Base-by-base conservation (phyloP, 148 eudicot genomes). In the Cornus florida region DNA sequence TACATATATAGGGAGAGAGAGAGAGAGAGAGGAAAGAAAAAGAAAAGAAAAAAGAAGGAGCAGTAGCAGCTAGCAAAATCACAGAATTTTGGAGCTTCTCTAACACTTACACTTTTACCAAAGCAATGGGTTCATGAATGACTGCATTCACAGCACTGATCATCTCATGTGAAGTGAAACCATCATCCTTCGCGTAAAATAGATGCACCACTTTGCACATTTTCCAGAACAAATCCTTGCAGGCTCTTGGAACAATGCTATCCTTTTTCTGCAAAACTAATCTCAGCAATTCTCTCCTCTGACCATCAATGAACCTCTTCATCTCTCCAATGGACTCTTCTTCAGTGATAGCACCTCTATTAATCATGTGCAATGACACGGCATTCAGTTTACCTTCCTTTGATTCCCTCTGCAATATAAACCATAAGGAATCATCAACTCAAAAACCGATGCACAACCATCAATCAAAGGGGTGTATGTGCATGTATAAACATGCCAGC, bases 151-250 rank as follows among this genome's bases (percentile, higher is more conserved):
- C 91, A 48, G 79, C 79, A 66, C 50, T 71, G 67, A 82, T 84
- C 83, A 94, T 69, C 23, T 84, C 92, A 65, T 86, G 32, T 22
- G 92, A 90, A 66, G 90, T 86, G 85, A 88, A 91, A 17, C 95
- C 98, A 62, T 94, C 98, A 65, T 92, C 93, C 77, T 89, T 85
- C n/a, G 46, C 71, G 78, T 94, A 94, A 74, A 94, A 91, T 8
- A 84, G 78, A 82, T 91, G 92, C 67, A 91, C 19, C 50, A 92
- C 91, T 76, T 80, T 82, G 86, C 87, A 77, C 93, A 92, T 94
- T 39, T 86, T 88, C 97, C 93, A 92, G 70, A 94, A 94, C 76
- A 91, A 67, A 41, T 90, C 89, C 86, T 84, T 92, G 91, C 98
- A 93, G 24, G 81, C 90, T 82, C 83, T 87, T 19, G 95, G 99